These are phyloP conservation scores for Saccharomyces kudriavzevii DNA, from an alignment of 805 yeast species.

Conservation along the genomic window DNA sequence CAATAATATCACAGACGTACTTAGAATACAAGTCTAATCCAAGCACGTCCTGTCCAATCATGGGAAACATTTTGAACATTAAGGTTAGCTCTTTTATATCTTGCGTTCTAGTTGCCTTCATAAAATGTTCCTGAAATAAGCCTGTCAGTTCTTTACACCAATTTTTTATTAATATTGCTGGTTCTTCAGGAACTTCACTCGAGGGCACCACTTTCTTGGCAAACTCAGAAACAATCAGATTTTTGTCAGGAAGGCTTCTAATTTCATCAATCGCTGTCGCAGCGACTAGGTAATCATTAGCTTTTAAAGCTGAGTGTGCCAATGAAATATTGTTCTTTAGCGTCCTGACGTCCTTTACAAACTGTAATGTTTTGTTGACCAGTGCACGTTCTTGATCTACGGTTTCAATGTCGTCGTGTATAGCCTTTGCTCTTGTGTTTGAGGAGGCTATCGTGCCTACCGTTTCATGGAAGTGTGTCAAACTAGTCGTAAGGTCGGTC, in stretches of 20 bases:
- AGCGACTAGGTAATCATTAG: constrained; percentile 64
- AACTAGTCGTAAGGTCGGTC: constrained; percentile 55
- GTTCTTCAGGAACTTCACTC: constrained; percentile 74
- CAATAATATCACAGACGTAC: constrained; percentile 78
- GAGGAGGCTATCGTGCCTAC: constrained; percentile 50
- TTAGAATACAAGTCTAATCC: constrained; percentile 79
- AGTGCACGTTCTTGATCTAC: constrained; percentile 64
- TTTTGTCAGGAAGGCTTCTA: constrained; percentile 43
- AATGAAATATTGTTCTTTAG: constrained; percentile 58
- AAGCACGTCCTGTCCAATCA: constrained; percentile 58
- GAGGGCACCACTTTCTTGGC: constrained; percentile 82
- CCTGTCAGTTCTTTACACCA: constrained; percentile 55
- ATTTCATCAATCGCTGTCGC: constrained; percentile 57
- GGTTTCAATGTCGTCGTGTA: constrained; percentile 61
- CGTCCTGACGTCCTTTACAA: constrained; percentile 57
- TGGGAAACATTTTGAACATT: constrained; percentile 80
- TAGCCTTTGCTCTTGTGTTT: constrained; percentile 52
- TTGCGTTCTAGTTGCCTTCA: constrained; percentile 54
- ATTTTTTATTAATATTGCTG: constrained; percentile 44
- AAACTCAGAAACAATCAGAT: constrained; percentile 57
- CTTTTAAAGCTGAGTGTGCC: constrained; percentile 60
- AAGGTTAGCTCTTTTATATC: constrained; percentile 66
- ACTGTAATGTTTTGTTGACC: constrained; percentile 52
- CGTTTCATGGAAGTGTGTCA: constrained; percentile 49
- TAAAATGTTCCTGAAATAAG: constrained; percentile 56